Percentiles rank a stretch among this genome's conserved stretches.
Evolutionary conservation across 345 rosid species (phyloP).

Genomic region (Arabidopsis suecica): DNA sequence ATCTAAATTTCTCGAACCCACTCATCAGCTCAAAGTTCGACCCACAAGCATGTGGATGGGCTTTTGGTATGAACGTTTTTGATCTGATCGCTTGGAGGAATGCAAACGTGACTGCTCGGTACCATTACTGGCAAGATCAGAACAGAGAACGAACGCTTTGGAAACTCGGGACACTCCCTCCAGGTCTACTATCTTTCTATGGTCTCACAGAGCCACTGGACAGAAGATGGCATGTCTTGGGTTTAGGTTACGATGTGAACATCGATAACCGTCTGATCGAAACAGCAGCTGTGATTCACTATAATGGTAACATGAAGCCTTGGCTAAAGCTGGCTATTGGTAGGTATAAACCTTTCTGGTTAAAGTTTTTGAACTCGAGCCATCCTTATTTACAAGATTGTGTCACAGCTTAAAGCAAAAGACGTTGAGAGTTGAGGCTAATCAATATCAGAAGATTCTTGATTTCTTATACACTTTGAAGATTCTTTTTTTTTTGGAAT

Average conservation of each 20-base stretch:
- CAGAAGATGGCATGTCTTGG: conserved; percentile 96
- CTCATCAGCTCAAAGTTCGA: conserved; percentile 93
- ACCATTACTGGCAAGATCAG: conserved; percentile 90
- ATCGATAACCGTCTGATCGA: conserved; percentile 88
- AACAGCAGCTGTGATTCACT: conserved; percentile 96
- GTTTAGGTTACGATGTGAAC: conserved; percentile 87
- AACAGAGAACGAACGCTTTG: conserved; percentile 73
- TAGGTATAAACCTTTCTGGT: conserved; percentile 92
- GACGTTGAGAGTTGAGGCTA: conserved; percentile 36
- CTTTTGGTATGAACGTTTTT: conserved; percentile 94
- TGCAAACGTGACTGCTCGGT: conserved; percentile 82
- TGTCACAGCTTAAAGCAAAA: conserved; percentile 57
- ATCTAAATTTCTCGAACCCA: conserved; percentile 91
- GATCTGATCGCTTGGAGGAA: conserved; percentile 92
- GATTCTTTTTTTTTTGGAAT: conserved; percentile 32
- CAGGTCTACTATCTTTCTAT: conserved; percentile 87
- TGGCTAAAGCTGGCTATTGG: conserved; percentile 87
- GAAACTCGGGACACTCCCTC: conserved; percentile 97
- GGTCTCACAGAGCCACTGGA: conserved; percentile 98
- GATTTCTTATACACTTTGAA: conserved; percentile 36
- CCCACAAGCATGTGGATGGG: conserved; percentile 99
- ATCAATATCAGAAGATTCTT: conserved; percentile 38
- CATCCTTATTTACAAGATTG: conserved; percentile 82
- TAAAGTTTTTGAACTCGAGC: conserved; percentile 75
- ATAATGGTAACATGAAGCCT: conserved; percentile 94